phyloP scores from a whole-genome alignment of 306 rosid species.

The Begonia loranthoides region DNA sequence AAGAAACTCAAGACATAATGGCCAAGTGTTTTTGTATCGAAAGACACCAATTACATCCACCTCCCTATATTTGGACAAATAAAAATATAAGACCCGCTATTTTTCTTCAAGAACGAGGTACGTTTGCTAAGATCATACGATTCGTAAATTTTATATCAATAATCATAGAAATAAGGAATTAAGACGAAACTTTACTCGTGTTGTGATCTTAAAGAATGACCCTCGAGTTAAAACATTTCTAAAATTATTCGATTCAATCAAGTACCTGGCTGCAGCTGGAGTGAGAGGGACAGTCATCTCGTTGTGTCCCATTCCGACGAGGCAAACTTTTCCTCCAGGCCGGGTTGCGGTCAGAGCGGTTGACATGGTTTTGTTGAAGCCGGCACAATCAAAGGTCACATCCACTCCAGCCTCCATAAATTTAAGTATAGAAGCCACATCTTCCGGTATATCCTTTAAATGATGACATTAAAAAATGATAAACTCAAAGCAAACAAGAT shows the following conservation, averaged over 20 bases:
- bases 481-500: too few species aligned
- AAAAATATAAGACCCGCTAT: not conserved
- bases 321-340: slow-evolving; percentile 82
- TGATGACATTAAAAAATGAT: not conserved
- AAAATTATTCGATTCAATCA: not conserved
- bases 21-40: slow-evolving; percentile 92
- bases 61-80: slow-evolving; percentile 35
- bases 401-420: slow-evolving; percentile 48
- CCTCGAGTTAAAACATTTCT: too few species aligned
- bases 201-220: too few species aligned
- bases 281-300: slow-evolving; percentile 83
- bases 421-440: slow-evolving; percentile 38
- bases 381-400: slow-evolving; percentile 76
- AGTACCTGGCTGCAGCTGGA: slow-evolving; percentile 68
- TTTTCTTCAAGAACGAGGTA: not conserved
- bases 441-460: slow-evolving; percentile 53
- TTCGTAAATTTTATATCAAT: too few species aligned
- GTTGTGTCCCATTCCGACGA: slow-evolving; percentile 70
- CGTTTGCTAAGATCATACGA: too few species aligned
- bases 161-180: too few species aligned
- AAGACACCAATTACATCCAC: slow-evolving; percentile 78
- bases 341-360: slow-evolving; percentile 63
- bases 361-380: slow-evolving; percentile 78
- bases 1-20: slow-evolving; percentile 72
- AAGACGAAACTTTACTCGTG: too few species aligned